These are phyloP conservation scores for Cordyceps cicadae DNA, from an alignment of 2,329 filamentous ascomycete species.

Conservation along the genomic window DNA sequence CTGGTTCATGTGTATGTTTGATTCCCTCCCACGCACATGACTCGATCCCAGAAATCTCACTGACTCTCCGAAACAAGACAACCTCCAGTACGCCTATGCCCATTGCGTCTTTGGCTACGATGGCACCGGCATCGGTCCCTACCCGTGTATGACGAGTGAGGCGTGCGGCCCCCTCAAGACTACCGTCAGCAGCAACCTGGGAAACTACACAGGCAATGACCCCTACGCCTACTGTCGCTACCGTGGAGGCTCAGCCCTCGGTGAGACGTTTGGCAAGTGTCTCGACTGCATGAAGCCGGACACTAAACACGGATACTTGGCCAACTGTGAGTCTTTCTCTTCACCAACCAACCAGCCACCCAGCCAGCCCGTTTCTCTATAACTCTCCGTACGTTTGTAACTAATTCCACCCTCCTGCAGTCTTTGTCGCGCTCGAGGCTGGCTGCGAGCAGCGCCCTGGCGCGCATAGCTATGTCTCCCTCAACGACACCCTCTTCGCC, in stretches of 20 bases:
- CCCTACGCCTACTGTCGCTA: conserved; percentile 35
- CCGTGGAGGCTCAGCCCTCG: conserved; percentile 28
- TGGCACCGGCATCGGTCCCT: conserved; percentile 31
- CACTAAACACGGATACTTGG: conserved; percentile 33
- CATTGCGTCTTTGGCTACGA: conserved; percentile 45
- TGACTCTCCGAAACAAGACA: conserved; percentile 31
- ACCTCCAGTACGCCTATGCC: conserved; percentile 43
- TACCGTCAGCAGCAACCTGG: conserved; percentile 32
- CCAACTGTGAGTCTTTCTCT: conserved; percentile 37
- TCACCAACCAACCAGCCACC: not conserved
- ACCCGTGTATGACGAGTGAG: conserved; percentile 42
- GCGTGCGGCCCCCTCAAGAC: conserved; percentile 39
- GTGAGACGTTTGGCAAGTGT: conserved; percentile 31
- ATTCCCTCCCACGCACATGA: not conserved
- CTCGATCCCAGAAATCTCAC: not conserved
- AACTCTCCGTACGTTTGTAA: not conserved
- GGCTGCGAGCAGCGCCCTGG: conserved; percentile 41
- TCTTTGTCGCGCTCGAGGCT: conserved; percentile 42
- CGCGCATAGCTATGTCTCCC: conserved; percentile 26
- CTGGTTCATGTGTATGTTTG: conserved; percentile 48
- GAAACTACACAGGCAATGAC: conserved; percentile 25
- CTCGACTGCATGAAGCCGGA: conserved; percentile 37
- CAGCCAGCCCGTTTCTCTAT: too few species aligned
- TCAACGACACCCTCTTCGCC: conserved; percentile 40
- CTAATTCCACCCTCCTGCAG: conserved; percentile 30